phyloP scores from a whole-genome alignment of 2,329 filamentous ascomycete species.

The Sarocladium oryzae region DNA sequence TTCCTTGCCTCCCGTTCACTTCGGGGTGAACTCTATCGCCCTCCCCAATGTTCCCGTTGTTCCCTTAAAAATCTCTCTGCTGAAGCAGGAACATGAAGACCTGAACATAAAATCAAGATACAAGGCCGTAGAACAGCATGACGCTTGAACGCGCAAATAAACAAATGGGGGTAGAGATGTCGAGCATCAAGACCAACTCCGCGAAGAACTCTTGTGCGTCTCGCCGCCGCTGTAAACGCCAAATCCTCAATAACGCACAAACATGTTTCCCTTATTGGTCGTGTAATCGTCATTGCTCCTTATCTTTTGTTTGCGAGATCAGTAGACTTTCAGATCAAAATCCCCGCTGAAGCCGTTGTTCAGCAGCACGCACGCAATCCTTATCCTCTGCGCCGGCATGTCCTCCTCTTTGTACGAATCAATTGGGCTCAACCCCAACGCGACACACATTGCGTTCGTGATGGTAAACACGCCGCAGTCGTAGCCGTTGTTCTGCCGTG shows the following conservation, averaged over 20 bases:
- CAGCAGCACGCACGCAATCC: constrained; percentile 59
- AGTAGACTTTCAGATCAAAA: constrained; percentile 42
- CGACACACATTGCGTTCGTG: constrained; percentile 62
- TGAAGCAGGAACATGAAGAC: too few species aligned
- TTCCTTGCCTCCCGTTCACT: too few species aligned
- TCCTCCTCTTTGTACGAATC: constrained; percentile 43
- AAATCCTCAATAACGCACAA: neutral
- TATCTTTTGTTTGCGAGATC: constrained; percentile 8
- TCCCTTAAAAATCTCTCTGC: too few species aligned
- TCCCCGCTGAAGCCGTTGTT: constrained; percentile 60
- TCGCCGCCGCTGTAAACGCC: neutral
- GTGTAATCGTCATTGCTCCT: neutral
- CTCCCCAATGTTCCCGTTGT: too few species aligned
- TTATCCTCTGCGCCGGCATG: constrained; percentile 52
- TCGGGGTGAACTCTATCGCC: too few species aligned
- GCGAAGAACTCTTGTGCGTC: neutral
- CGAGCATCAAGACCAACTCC: neutral
- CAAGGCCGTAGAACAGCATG: too few species aligned
- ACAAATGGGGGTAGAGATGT: too few species aligned
- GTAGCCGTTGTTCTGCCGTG: constrained; percentile 57
- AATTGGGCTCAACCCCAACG: constrained; percentile 45
- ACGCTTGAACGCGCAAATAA: too few species aligned
- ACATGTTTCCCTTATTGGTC: neutral
- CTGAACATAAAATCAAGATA: too few species aligned
- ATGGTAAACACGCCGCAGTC: constrained; percentile 77